Base-by-base conservation (phyloP, 176 grass and related monocot genomes). In the Tillandsia leiboldiana region DNA sequence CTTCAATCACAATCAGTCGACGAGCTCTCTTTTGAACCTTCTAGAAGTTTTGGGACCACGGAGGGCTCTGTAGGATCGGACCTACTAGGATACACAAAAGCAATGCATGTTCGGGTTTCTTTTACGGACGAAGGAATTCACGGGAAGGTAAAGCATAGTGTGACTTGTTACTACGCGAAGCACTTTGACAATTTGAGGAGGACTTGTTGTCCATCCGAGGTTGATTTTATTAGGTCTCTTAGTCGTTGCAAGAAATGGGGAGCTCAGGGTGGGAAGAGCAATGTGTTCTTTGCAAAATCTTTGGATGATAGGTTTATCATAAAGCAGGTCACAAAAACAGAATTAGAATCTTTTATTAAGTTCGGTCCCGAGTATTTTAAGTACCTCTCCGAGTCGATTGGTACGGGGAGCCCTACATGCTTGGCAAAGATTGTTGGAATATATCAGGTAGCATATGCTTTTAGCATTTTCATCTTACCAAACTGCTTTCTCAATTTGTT, bases 241-340 rank as follows among this genome's bases (percentile, higher is more conserved):
- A 93, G 94, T 74, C 84, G 87, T 76, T 99, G 94, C 77, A 99
- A 99, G 75, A 99, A 99, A 83, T 99, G 94, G 94, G 85, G 87
- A 48, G 94, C 90, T 56, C 86, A 93, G 80, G 94, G 94, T 79
- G 94, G 94, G 53, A 99, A 99, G 78, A 99, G 94, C 68, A 99
- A 93, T 83, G 94, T 99, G 64, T 99, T 99, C 71, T 99, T 99
- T 70, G 94, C 94, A 77, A 99, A 99, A 88, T 84, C 94, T 80
- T 76, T 99, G 75, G 94, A 99, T 76, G 94, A 99, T 50, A 86
- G 94, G 65, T 99, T 99, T 49, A 89, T 99, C 49, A 81, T 99
- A 79, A 99, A 99, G 70, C 87, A 93, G 69, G 90, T 99, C 61
- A 99, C 94, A 20, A 99, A 89, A 80, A 92, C 78, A 9, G 94